A percentile compares a stretch with the other conserved stretches of the same genome.
Conservation (phyloP, 345 rosid species). For the Ricinus communis region DNA sequence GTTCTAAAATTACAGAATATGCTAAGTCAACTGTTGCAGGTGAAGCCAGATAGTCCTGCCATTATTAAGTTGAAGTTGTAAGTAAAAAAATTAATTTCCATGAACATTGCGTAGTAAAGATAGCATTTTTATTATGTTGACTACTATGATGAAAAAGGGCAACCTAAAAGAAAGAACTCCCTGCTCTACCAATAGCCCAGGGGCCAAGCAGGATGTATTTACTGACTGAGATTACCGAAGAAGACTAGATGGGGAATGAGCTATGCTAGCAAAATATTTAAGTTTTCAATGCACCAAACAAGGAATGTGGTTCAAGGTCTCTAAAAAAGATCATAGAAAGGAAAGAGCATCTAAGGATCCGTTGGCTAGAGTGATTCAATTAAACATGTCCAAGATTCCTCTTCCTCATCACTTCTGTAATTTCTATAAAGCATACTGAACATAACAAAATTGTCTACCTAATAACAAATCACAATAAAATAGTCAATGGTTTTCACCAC, state of each 20-base stretch:
- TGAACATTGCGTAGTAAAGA: neutral
- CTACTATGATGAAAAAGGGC: neutral
- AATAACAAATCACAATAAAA: neutral
- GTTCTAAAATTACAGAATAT: slow-evolving; percentile 79
- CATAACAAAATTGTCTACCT: neutral
- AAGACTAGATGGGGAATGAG: neutral
- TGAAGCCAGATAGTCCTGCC: slow-evolving; percentile 87
- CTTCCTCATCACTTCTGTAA: neutral
- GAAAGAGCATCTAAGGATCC: neutral
- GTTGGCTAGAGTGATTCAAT: neutral
- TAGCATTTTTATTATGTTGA: neutral
- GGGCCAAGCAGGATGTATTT: neutral
- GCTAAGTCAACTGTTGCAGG: slow-evolving; percentile 82
- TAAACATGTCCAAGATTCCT: neutral
- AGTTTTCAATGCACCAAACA: no score
- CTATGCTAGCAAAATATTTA: neutral
- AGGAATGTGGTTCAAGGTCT: no score
- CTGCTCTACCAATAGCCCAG: neutral
- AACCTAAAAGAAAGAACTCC: neutral
- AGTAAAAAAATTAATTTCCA: slow-evolving; percentile 18
- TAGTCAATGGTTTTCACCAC: neutral
- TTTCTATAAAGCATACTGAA: neutral
- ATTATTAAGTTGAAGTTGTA: slow-evolving; percentile 17
- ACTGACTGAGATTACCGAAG: neutral
- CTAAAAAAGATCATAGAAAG: no score